A percentile compares a stretch with the other conserved stretches of the same genome.
Conservation (phyloP, 108 stramenopile genomes). For the Skeletonema potamos region DNA sequence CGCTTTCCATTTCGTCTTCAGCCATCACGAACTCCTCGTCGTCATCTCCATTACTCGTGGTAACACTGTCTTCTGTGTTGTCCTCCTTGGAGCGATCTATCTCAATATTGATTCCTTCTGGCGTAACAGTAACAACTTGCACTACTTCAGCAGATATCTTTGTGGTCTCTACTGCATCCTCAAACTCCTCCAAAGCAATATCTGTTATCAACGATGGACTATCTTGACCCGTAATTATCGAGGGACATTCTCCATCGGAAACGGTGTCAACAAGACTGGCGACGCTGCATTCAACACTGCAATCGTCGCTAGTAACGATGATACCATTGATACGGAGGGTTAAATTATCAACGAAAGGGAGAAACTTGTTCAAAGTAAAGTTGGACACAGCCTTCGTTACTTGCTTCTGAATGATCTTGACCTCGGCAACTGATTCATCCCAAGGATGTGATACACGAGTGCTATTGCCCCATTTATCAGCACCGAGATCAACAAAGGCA, state of each 20-base stretch:
- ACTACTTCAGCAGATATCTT: background rate
- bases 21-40: constrained; percentile 19
- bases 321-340: constrained; percentile 23
- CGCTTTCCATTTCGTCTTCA: background rate
- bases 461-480: constrained; percentile 5
- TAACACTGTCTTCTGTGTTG: background rate
- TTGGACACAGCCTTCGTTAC: constrained; percentile 1
- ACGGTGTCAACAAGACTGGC: constrained; percentile 5
- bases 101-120: background rate
- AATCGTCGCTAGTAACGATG: constrained; percentile 24
- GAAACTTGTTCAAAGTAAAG: constrained; percentile 6
- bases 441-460: background rate
- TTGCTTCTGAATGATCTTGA: background rate
- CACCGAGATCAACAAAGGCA: constrained; percentile 22
- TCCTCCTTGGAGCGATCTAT: background rate
- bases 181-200: background rate
- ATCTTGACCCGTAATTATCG: constrained; percentile 9
- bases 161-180: background rate
- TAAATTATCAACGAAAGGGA: constrained; percentile 14
- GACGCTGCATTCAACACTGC: constrained; percentile 35
- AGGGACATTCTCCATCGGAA: constrained; percentile 1
- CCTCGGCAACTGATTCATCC: constrained; percentile 1
- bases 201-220: constrained; percentile 20
- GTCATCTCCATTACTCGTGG: background rate
- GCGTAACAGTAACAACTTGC: background rate